Evolutionary conservation across 208 protist species (phyloP), one percentile per base, ranked within the genome.

Genomic region (Crithidia mellificae): DNA sequence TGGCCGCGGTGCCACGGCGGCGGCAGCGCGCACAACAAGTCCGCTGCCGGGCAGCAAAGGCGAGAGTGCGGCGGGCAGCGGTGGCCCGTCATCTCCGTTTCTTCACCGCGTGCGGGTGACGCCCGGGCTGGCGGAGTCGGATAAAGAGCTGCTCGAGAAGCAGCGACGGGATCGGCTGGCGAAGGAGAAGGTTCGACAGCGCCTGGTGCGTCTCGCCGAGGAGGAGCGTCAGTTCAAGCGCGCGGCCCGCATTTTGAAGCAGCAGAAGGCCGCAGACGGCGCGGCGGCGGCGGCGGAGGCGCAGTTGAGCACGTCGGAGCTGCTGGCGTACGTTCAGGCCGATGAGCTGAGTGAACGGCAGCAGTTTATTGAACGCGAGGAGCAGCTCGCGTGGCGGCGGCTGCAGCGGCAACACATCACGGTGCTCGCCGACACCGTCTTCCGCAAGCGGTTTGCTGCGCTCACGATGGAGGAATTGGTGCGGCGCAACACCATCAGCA

Each of bases 331-430:
- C 49, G 24, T 86, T 5, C 17, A 68, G 47, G 47, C 74, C 15
- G 77, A 84, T 46, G 87, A 92, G 54, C 49, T 38, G 20, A 80
- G 68, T 20, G 87, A 87, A 58, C 69, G 84, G 17, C 70, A 84
- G 64, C 87, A 92, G 73, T 61, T 90, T 20, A 80, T 92, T 47
- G 77, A 81, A 46, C 61, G 72, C 17, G 81, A 88, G 55, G 84
- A 93, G 68, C 22, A 72, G 55, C 68, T 88, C 7, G 82, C 77
- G 30, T 68, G 87, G 22, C 63, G 79, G 41, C 71, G 77, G n/a
- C 20, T 91, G 27, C 74, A 72, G 61, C 81, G 76, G n/a, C 57
- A 73, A 11, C 68, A 72, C 22, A 44, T 65, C 36, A 46, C 38
- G 17, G 49, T 62, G 0, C 27, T 63, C 6, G 61, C 57, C 6